Base-by-base conservation (phyloP, 768 basidiomycete genomes). In the Lactarius akahatsu region DNA sequence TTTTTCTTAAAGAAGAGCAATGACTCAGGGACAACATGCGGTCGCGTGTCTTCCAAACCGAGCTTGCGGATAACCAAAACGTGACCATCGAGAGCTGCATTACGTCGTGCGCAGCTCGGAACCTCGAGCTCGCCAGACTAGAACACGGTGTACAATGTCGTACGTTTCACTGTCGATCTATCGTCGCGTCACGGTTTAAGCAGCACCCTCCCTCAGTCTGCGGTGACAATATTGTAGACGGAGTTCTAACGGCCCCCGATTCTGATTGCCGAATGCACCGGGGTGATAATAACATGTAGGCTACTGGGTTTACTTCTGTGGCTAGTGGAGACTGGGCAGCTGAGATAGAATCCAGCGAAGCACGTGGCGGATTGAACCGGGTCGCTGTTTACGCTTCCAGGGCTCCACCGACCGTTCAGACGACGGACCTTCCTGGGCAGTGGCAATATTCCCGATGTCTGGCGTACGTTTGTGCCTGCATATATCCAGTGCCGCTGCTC, bases 301-400 rank as follows among this genome's bases (percentile, higher is more conserved):
- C 74, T 0, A 11, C 15, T n/a, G 26, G 18, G 8, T 18, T 32
- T 30, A 13, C 3, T 23, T 43, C 4, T 26, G 23, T 23, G 10
- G n/a, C 23, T 32, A 20, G 18, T 40, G 47, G 54, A 43, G 30
- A 36, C 41, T 23, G 26, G 0, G 56, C 9, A 11, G 40, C 40
- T 59, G 65, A 61, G 65, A 28, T 38, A 6, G 13, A 38, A 65
- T 38, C 54, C 64, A 88, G 86, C 11, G 80, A 88, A 73, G 84
- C 85, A 50, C 92, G 91, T 68, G 91, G 91, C 72, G 91, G 86
- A 7, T 83, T 85, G 1, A 86, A 86, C 71, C 82, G 85, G n/a
- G 72, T 92, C 32, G 90, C 89, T 0, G 83, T 91, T 18, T 92
- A 92, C 70, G 79, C 83, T 0, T 80, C 83, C 0, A 82, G 76